Conservation (phyloP, 768 basidiomycete genomes). For the Grammothele lineata region DNA sequence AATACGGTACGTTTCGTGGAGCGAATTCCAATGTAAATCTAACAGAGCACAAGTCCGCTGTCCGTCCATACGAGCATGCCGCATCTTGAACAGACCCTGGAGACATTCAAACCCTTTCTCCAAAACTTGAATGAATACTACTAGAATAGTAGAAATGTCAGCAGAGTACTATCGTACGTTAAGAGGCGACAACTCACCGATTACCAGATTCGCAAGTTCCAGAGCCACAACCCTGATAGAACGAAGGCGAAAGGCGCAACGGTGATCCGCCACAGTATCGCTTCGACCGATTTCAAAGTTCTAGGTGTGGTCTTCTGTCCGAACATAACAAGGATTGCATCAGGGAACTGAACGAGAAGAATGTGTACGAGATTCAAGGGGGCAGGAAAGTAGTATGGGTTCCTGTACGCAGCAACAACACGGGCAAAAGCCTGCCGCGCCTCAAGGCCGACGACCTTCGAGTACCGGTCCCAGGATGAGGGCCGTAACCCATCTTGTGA, state of each 20-base stretch:
- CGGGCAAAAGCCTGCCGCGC: constrained; percentile 40
- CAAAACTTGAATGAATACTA: too few relatives aligned
- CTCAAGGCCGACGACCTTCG: constrained; percentile 35
- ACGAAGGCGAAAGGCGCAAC: constrained; percentile 37
- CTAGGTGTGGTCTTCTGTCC: constrained; percentile 16
- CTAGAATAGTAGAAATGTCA: too few relatives aligned
- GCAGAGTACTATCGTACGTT: too few relatives aligned
- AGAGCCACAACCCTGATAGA: constrained; percentile 25
- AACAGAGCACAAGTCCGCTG: too few relatives aligned
- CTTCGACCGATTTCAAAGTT: constrained; percentile 23
- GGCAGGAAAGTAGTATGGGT: constrained; percentile 42
- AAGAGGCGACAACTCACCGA: too few relatives aligned
- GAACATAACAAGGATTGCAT: constrained; percentile 4
- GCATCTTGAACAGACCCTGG: too few relatives aligned
- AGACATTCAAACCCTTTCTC: too few relatives aligned
- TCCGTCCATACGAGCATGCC: too few relatives aligned
- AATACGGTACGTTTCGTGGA: too few relatives aligned
- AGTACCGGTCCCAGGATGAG: constrained; percentile 46
- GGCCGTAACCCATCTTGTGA: constrained; percentile 2
- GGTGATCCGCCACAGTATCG: constrained; percentile 37
- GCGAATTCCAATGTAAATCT: too few relatives aligned
- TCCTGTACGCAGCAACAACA: constrained; percentile 30
- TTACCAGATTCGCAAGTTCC: constrained; percentile 15
- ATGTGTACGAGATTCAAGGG: constrained; percentile 45
- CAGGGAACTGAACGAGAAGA: constrained; percentile 16